Base-by-base conservation (phyloP, 768 basidiomycete species). In the Boletus pseudopeckii region DNA sequence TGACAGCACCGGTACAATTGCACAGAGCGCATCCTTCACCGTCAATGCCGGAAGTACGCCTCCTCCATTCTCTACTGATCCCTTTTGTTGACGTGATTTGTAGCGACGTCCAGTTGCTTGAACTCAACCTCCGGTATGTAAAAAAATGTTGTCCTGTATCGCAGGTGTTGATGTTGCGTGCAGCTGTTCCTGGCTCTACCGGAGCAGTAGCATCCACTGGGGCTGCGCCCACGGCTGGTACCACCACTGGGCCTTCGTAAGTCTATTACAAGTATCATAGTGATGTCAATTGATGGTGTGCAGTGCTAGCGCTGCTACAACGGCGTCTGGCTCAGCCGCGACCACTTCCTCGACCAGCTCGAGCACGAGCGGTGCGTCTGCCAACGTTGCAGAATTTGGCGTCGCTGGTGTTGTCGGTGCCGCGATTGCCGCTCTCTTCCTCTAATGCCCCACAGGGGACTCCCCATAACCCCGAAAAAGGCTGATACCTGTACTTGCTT, bases 1-100 rank as follows among this genome's bases (percentile, higher is more conserved):
- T 64, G 92, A 94, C 63, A 67, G 52, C 51, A 80, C 72, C 32
- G 91, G 92, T 62, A 0, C 20, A 0, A 24, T 65, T 45, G 74
- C 66, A 0, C 83, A 83, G 60, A 70, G 78, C 3, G 87, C 78
- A 7, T 32, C 81, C 3, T 77, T 90, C 74, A 73, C 68, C 15
- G 64, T 88, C 56, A 60, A 66, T 30, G 0, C 71, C 7, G 76
- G 83, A 46, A 37, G 88, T 88, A 73, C 43, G 85, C 72, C 7
- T n/a, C 13, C 40, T 43, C 14, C 22, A 24, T 40, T 7, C 13
- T 34, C 22, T 17, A 18, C 8, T 10, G 5, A 5, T 57, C 22
- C 20, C 36, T 18, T 54, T 44, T 40, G 32, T 36, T 60, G 26
- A 63, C 52, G 24, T 63, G 44, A 58, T 14, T 50, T 73, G 71